Evolutionary conservation across 1,284 basidiomycete genomes (phyloP).

Genomic region (Marasmius fiardii): DNA sequence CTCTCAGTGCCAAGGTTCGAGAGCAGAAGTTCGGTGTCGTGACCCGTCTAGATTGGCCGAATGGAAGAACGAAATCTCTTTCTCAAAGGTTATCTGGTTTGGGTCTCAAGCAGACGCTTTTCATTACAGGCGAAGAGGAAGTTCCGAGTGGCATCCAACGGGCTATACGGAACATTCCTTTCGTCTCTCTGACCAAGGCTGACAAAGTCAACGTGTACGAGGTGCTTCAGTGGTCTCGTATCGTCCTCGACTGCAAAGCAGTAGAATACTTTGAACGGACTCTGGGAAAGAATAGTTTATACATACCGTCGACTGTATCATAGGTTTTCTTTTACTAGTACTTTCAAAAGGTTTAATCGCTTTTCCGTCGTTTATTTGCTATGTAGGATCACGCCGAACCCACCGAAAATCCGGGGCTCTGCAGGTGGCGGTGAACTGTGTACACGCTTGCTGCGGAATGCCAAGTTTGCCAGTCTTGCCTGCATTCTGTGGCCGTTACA

Average conservation of each 20-base stretch:
- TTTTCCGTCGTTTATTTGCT: neutral
- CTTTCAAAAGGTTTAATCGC: neutral
- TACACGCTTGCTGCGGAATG: too few relatives aligned
- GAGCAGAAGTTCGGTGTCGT: slow-evolving; percentile 78
- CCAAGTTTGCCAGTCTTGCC: too few relatives aligned
- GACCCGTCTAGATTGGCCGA: slow-evolving; percentile 67
- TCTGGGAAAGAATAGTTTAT: slow-evolving; percentile 37
- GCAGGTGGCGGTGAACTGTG: too few relatives aligned
- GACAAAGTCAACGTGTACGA: slow-evolving; percentile 77
- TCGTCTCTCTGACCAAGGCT: slow-evolving; percentile 57
- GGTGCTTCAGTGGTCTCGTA: slow-evolving; percentile 69
- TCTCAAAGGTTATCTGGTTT: slow-evolving; percentile 54
- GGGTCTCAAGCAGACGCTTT: slow-evolving; percentile 67
- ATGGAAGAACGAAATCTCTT: slow-evolving; percentile 62
- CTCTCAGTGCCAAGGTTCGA: slow-evolving; percentile 78
- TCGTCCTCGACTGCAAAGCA: slow-evolving; percentile 70
- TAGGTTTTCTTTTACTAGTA: neutral
- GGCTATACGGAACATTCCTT: slow-evolving; percentile 62
- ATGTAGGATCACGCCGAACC: too few relatives aligned
- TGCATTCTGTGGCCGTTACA: too few relatives aligned
- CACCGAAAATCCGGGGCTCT: too few relatives aligned
- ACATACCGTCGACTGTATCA: slow-evolving; percentile 1
- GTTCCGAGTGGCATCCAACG: slow-evolving; percentile 53
- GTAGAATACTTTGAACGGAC: slow-evolving; percentile 66
- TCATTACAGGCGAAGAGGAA: slow-evolving; percentile 62